Conservation (phyloP, 2,329 filamentous ascomycete genomes). For the Ophiostoma piceae region DNA sequence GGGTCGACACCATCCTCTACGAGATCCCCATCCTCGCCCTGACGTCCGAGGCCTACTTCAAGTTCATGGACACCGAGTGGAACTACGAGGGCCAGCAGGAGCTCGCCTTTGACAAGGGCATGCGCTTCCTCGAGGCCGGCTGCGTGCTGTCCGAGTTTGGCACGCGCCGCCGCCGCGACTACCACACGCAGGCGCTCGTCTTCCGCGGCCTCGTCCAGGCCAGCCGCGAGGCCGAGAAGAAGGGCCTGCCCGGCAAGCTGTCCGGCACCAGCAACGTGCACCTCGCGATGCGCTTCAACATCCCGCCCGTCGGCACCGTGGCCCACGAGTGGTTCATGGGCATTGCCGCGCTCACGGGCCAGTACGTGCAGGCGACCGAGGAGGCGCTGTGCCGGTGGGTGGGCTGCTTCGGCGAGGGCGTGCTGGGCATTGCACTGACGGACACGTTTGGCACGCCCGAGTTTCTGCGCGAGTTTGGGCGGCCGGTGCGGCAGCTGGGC, state of each 20-base stretch:
- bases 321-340: constrained; percentile 99
- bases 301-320: constrained; percentile 77
- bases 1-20: constrained; percentile 95
- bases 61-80: constrained; percentile 93
- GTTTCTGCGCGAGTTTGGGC: constrained; percentile 79
- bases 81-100: constrained; percentile 80
- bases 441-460: constrained; percentile 93
- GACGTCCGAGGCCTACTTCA: constrained; percentile 95
- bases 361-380: constrained; percentile 82
- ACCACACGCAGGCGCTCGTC: constrained; percentile 89
- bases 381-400: constrained; percentile 83
- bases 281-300: constrained; percentile 85
- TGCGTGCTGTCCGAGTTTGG: constrained; percentile 94
- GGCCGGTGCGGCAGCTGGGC: constrained; percentile 49
- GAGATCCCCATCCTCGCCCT: constrained; percentile 91
- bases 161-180: constrained; percentile 80
- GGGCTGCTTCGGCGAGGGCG: constrained; percentile 77
- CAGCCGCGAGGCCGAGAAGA: constrained; percentile 61
- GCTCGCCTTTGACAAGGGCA: constrained; percentile 75
- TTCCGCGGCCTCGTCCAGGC: constrained; percentile 80
- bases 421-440: constrained; percentile 82
- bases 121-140: constrained; percentile 69
- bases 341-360: constrained; percentile 80
- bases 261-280: constrained; percentile 95
- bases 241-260: constrained; percentile 65